phyloP scores from a whole-genome alignment of 225 moss, liverwort and hornwort species.

The Takakia lepidozioides region DNA sequence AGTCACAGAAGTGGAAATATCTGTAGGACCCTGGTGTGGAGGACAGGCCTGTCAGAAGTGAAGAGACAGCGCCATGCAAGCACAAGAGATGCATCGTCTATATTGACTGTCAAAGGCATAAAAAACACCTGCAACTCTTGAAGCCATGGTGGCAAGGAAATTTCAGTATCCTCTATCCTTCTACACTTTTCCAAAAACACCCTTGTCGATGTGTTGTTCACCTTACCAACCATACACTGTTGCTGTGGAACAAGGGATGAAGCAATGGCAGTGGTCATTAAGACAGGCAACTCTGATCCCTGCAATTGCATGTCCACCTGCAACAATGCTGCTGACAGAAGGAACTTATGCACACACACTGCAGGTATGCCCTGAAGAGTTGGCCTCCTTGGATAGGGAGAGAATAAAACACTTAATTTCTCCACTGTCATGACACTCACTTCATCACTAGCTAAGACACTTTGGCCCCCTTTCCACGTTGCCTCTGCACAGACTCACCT shows the following conservation, averaged over 20 bases:
- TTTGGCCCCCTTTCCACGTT: background rate
- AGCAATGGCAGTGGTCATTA: conserved; percentile 4
- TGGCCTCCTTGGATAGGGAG: conserved; percentile 1
- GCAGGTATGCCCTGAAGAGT: conserved; percentile 4
- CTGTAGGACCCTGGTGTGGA: background rate
- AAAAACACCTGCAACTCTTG: conserved; percentile 6
- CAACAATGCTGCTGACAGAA: conserved; percentile 6
- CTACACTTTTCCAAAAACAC: conserved; percentile 4
- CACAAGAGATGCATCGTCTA: conserved; percentile 10
- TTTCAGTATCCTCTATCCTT: background rate
- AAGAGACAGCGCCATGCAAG: conserved; percentile 12
- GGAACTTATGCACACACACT: conserved; percentile 7
- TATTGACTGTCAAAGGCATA: conserved; percentile 9
- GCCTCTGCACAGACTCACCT: background rate
- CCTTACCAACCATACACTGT: background rate
- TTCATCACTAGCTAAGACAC: conserved; percentile 2
- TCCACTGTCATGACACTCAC: conserved; percentile 5
- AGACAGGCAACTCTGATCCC: conserved; percentile 9
- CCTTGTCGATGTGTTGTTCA: background rate
- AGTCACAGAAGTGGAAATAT: background rate
- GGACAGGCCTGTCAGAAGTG: background rate
- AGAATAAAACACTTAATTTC: background rate
- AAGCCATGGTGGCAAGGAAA: conserved; percentile 3
- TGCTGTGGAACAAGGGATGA: conserved; percentile 1
- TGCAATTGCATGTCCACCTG: conserved; percentile 15